phyloP scores from a whole-genome alignment of 2,329 filamentous ascomycete species.

The Rutstroemia sp. region DNA sequence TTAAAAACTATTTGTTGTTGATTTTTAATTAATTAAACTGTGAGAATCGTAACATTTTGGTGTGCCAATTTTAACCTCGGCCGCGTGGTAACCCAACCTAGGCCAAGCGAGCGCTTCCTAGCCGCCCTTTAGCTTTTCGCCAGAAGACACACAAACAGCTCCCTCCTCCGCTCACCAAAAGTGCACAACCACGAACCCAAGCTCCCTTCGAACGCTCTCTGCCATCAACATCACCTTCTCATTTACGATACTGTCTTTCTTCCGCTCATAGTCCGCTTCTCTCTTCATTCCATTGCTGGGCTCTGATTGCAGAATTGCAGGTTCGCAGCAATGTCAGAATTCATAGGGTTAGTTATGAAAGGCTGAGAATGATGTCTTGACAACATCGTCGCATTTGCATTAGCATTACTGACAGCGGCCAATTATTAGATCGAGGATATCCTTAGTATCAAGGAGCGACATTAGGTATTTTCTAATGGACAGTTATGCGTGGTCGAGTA shows the following conservation, averaged over 20 bases:
- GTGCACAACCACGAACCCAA: neutral
- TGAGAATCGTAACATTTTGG: too few relatives aligned
- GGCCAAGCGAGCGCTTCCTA: constrained; percentile 7
- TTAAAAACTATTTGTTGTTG: too few relatives aligned
- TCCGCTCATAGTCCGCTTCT: neutral
- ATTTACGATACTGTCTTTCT: neutral
- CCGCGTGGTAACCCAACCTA: neutral
- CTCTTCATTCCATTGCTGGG: constrained; percentile 20
- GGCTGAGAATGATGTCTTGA: constrained; percentile 11
- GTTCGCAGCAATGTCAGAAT: constrained; percentile 46
- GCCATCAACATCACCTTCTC: constrained; percentile 3
- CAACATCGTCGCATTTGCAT: constrained; percentile 4
- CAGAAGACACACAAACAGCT: constrained; percentile 6
- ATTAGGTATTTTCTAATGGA: constrained; percentile 63
- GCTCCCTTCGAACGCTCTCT: neutral
- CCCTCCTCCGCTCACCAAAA: neutral
- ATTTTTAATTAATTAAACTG: too few relatives aligned
- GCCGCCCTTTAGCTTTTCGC: constrained; percentile 6
- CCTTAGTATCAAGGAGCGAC: constrained; percentile 93
- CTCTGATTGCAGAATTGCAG: constrained; percentile 22
- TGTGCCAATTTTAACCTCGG: too few relatives aligned
- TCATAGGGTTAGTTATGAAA: constrained; percentile 45
- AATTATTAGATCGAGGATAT: constrained; percentile 72
- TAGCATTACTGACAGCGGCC: constrained; percentile 19
- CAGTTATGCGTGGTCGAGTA: neutral